A percentile compares a stretch with the other conserved stretches of the same genome.
phyloP scores from a whole-genome alignment of 257 asterid genomes.

The Nicotiana tomentosiformis region DNA sequence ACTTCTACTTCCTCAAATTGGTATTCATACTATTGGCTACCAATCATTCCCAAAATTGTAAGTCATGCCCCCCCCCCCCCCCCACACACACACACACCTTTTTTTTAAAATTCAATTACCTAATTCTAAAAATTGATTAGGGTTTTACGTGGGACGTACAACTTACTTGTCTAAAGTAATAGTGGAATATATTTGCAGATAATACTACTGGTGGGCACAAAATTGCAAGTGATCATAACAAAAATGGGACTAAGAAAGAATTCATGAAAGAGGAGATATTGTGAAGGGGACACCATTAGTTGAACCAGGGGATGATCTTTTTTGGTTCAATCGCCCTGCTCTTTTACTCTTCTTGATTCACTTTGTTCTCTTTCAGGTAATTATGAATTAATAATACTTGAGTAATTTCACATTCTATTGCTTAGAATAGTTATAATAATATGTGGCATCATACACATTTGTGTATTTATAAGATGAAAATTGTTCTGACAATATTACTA shows the following conservation, averaged over 20 bases:
- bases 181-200: neutral
- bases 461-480: too few relatives aligned
- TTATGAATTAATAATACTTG: too few relatives aligned
- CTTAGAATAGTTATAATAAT: too few relatives aligned
- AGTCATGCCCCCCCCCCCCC: neutral
- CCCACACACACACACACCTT: accelerated
- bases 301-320: slow-evolving; percentile 12
- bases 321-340: slow-evolving; percentile 9
- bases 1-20: neutral
- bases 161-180: neutral
- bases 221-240: slow-evolving; percentile 5
- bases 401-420: too few relatives aligned
- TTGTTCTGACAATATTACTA: neutral
- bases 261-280: slow-evolving; percentile 13
- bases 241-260: neutral
- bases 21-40: slow-evolving; percentile 5
- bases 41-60: slow-evolving; percentile 12
- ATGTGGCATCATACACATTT: too few relatives aligned
- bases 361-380: slow-evolving; percentile 12
- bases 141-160: neutral
- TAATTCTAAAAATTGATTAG: neutral
- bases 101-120: neutral
- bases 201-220: neutral
- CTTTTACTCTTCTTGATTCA: slow-evolving; percentile 9
- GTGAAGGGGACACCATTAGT: slow-evolving; percentile 12